Evolutionary conservation across 2,329 filamentous ascomycete genomes (phyloP), one percentile per base, ranked within the genome.

Genomic region (Thelonectria olida): DNA sequence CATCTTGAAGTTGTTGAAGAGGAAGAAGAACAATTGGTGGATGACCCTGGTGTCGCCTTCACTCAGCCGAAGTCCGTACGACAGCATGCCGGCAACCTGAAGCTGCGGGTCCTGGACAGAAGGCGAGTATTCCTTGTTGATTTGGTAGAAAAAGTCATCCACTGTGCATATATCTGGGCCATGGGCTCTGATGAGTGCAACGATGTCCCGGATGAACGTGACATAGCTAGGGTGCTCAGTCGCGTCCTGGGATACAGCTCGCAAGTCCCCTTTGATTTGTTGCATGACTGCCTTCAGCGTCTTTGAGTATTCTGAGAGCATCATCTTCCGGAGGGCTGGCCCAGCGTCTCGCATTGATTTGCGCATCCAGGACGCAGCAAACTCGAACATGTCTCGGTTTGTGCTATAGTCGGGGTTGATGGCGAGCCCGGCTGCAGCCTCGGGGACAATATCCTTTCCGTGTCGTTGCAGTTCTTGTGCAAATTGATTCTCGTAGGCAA

Each of bases 1-100:
- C 53, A 83, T 75, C 68, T 86, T 87, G 70, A 86, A 86, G 71
- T 83, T 86, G 65, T 84, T 84, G 68, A 82, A 83, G 2, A 88
- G 76, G 58, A 86, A 85, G 70, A 83, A 84, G 68, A 88, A 88
- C 4, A 88, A 78, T 54, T 82, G 80, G 17, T 82, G 78, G 6
- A 74, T 73, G 4, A 81, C 82, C 27, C 78, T 79, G 2, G 73
- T 67, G 54, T 87, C 85, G 2, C 80, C 82, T 61, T 88, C 85
- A 38, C 78, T 76, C 15, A 88, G 73, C 39, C 83, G 81, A 28
- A 88, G 74, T 1, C 84, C 86, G 69, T 86, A 88, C 2, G 84
- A 82, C 15, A 85, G 69, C 68, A 88, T 84, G 5, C 79, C 80
- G 4, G 85, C 85, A 22, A 84, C 80, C 61, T 87, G 85, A 5